phyloP scores from a whole-genome alignment of 257 asterid species.

The Lavandula angustifolia region DNA sequence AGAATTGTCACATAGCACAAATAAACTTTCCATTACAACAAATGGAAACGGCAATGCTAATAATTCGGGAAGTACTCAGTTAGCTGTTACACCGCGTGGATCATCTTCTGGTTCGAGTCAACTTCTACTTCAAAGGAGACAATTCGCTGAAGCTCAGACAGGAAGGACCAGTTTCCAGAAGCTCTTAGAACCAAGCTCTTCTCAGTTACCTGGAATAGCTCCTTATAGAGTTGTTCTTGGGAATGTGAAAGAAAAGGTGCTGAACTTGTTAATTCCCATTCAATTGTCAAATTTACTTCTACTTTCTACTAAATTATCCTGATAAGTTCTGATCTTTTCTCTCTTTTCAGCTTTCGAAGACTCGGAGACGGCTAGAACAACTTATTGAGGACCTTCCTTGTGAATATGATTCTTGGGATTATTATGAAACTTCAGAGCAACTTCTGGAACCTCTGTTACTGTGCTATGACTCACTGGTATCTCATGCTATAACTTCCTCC shows the following conservation, averaged over 20 bases:
- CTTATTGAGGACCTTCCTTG: conserved; percentile 96
- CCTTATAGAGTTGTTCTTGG: conserved; percentile 94
- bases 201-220: conserved; percentile 85
- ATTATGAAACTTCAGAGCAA: conserved; percentile 85
- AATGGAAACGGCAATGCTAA: conserved; percentile 47
- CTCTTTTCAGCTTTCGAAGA: conserved; percentile 67
- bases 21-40: conserved; percentile 44
- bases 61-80: conserved; percentile 46
- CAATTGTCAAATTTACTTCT: conserved; percentile 22
- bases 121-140: conserved; percentile 70
- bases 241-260: conserved; percentile 83
- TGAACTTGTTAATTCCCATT: conserved; percentile 16
- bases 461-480: conserved; percentile 92
- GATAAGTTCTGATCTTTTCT: conserved; percentile 12
- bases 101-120: conserved; percentile 60
- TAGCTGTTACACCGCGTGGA: conserved; percentile 45
- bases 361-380: conserved; percentile 79
- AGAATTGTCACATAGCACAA: conserved; percentile 35
- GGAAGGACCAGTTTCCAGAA: conserved; percentile 88
- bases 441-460: conserved; percentile 81
- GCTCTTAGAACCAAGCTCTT: conserved; percentile 88
- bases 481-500: conserved; percentile 7
- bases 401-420: conserved; percentile 74
- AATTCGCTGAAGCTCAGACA: conserved; percentile 75
- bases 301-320: not conserved